A percentile compares a stretch with the other conserved stretches of the same genome.
Evolutionary conservation across 2,329 filamentous ascomycete species (phyloP).

Genomic region (Aulographum hederae): DNA sequence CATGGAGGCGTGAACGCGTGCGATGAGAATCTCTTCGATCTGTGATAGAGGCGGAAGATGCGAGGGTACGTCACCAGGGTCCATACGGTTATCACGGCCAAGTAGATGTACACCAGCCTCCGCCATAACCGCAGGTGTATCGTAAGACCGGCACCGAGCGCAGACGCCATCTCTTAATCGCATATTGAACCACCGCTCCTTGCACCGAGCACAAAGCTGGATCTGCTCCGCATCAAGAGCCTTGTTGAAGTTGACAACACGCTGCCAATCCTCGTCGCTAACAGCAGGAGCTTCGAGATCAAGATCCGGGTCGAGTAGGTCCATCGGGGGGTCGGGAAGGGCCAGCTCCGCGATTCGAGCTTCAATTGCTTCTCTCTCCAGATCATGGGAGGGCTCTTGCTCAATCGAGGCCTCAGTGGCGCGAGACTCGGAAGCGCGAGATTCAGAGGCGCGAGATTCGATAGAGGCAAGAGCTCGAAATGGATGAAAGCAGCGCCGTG

Average conservation of each 20-base stretch:
- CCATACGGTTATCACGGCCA: neutral
- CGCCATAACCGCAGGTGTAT: neutral
- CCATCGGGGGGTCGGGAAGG: neutral
- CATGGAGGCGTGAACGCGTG: neutral
- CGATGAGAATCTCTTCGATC: conserved; percentile 1
- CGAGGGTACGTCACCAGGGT: neutral
- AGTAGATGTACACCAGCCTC: neutral
- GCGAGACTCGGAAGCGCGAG: no score
- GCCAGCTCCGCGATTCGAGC: neutral
- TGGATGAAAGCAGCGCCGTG: no score
- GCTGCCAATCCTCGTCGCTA: neutral
- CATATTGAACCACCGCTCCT: neutral
- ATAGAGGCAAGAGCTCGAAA: no score
- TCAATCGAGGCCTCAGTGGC: no score
- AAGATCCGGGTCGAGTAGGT: neutral
- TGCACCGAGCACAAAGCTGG: neutral
- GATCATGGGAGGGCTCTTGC: no score
- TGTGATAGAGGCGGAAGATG: neutral
- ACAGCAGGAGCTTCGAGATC: neutral
- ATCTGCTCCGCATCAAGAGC: neutral
- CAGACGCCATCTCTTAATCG: neutral
- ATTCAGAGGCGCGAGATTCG: no score
- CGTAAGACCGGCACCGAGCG: neutral
- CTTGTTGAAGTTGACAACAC: neutral
- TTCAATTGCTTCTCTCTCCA: no score